A percentile compares a stretch with the other conserved stretches of the same genome.
Conservation (phyloP, 2,329 filamentous ascomycete species). For the Rhexocercosporidium sp. region DNA sequence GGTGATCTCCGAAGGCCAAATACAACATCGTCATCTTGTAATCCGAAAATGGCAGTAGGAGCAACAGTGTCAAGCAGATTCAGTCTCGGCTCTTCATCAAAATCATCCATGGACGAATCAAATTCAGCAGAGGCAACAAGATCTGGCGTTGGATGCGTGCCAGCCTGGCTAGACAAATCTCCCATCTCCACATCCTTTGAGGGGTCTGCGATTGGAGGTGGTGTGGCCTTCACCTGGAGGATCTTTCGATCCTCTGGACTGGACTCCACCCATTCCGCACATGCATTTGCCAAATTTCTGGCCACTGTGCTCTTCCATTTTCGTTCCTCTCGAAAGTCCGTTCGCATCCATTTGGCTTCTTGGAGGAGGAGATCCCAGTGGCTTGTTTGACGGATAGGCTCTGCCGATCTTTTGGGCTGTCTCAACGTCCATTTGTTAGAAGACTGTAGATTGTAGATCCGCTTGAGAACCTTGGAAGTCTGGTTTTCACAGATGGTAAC, state of each 20-base stretch:
- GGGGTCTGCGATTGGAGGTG: conserved; percentile 43
- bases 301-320: conserved; percentile 91
- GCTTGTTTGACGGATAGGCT: conserved; percentile 76
- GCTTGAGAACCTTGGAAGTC: conserved; percentile 82
- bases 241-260: conserved; percentile 64
- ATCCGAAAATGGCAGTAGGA: conserved; percentile 80
- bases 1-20: conserved; percentile 78
- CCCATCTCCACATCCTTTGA: conserved; percentile 43
- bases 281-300: conserved; percentile 79
- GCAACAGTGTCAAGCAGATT: conserved; percentile 53
- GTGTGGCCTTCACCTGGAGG: conserved; percentile 71
- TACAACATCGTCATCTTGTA: conserved; percentile 81
- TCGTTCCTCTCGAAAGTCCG: conserved; percentile 90
- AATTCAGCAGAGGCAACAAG: conserved; percentile 67
- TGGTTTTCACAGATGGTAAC: conserved; percentile 85
- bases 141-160: conserved; percentile 65
- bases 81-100: conserved; percentile 41
- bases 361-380: conserved; percentile 88
- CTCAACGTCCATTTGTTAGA: conserved; percentile 91
- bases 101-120: conserved; percentile 57
- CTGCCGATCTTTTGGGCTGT: conserved; percentile 82
- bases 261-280: conserved; percentile 79
- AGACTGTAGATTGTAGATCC: conserved; percentile 90
- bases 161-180: conserved; percentile 36
- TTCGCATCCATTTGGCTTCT: conserved; percentile 98